Conservation (phyloP, 1,139 yeast genomes). For the Tardiomyces depauwii region DNA sequence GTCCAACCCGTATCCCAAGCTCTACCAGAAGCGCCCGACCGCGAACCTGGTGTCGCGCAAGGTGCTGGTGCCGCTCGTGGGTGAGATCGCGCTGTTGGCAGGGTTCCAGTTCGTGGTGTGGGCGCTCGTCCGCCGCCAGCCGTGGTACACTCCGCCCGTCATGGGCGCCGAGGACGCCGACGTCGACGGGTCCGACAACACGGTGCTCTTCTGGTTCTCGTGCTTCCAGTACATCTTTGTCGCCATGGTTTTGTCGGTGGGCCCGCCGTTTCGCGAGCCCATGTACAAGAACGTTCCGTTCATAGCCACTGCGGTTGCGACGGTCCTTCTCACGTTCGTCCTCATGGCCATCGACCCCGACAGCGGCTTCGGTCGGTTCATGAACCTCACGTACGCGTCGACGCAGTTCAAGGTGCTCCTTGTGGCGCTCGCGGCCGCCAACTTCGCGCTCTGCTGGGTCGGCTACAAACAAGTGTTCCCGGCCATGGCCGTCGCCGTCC, state of each 20-base stretch:
- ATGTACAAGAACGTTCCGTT: conserved; percentile 61
- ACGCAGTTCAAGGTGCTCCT: conserved; percentile 40
- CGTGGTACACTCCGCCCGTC: conserved; percentile 75
- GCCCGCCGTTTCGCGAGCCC: conserved; percentile 91
- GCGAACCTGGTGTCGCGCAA: conserved; percentile 89
- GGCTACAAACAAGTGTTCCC: conserved; percentile 34
- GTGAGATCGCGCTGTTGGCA: conserved; percentile 55
- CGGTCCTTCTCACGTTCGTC: conserved; percentile 38
- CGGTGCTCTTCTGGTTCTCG: conserved; percentile 67
- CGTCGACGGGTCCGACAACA: conserved; percentile 82
- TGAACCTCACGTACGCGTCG: conserved; percentile 64
- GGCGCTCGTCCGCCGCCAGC: conserved; percentile 37
- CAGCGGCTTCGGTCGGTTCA: conserved; percentile 48
- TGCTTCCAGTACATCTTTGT: conserved; percentile 82
- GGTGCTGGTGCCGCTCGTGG: conserved; percentile 65
- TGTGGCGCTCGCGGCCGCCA: conserved; percentile 35
- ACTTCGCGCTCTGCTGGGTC: conserved; percentile 37
- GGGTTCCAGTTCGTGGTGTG: conserved; percentile 60
- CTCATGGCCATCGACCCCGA: conserved; percentile 26
- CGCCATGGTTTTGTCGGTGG: conserved; percentile 74
- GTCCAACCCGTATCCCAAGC: conserved; percentile 63
- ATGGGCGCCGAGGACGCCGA: conserved; percentile 76
- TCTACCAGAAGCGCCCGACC: conserved; percentile 72
- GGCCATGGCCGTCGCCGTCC: conserved; percentile 21
- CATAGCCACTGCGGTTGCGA: conserved; percentile 43